Base-by-base conservation (phyloP, 345 rosid genomes). In the Citrus medica region DNA sequence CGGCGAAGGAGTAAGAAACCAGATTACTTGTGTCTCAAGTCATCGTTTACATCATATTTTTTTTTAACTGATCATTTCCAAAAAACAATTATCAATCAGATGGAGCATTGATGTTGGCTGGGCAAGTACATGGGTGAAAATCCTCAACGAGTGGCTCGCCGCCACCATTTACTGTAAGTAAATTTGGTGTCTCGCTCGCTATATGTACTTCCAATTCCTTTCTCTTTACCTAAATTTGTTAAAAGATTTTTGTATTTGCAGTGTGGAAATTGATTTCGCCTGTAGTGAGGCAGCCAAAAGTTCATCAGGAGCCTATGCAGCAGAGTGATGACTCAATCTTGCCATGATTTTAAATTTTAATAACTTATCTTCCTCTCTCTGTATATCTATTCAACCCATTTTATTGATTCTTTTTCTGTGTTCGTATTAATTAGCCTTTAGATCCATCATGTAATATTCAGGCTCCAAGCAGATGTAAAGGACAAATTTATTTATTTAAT, bases 61-160 rank as follows among this genome's bases (percentile, higher is more conserved):
- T 51, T 53, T 53, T 53, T 53, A 16, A 19, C 22, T 69, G 22
- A 25, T 55, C 72, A 62, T 22, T 58, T 74, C 19, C 17, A 73
- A 73, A 32, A 42, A 53, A 53, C 58, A 17, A 53, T 53, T 5
- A 53, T 46, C 58, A 67, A 53, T 62, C 76, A 95, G 98, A 86
- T 95, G 98, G 98, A 91, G 91, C 84, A 93, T 93, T 14, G 98
- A 93, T 78, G 93, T 91, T 69, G 97, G 98, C 3, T 93, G 97
- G 98, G 82, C 94, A 73, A 95, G 98, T 76, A 93, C 94, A 30
- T 95, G 97, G 98, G 95, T 95, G 63, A 95, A 95, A 82, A 90
- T 95, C 69, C 64, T 95, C 77, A 95, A 92, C 10, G 94, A 92
- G 87, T 93, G 98, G 98, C 87, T 95, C 25, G 97, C 97, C 5